These are phyloP conservation scores for Paramarasmius palmivorus DNA, from an alignment of 1,284 basidiomycete species.

Conservation along the genomic window DNA sequence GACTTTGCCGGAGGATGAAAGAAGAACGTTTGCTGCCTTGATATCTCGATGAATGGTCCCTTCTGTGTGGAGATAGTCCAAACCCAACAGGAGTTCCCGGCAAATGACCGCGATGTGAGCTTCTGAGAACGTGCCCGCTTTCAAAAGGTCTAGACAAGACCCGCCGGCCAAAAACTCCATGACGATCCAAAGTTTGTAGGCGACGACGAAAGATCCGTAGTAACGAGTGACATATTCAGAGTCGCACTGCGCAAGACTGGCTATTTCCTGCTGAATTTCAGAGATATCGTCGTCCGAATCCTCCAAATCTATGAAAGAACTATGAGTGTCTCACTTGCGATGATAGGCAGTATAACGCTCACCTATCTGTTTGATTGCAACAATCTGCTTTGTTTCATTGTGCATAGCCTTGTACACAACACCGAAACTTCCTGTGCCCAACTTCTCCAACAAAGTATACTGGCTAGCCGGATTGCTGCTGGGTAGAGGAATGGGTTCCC, in stretches of 20 bases:
- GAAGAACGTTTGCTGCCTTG: slow-evolving; percentile 95
- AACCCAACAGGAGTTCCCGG: slow-evolving; percentile 89
- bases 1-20: slow-evolving; percentile 89
- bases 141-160: slow-evolving; percentile 95
- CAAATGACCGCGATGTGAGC: slow-evolving; percentile 93
- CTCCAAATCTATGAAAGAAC: slow-evolving; percentile 62
- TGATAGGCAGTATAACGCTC: slow-evolving; percentile 15
- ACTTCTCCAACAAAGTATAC: slow-evolving; percentile 92
- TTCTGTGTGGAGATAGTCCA: slow-evolving; percentile 93
- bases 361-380: slow-evolving; percentile 99
- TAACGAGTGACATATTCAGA: slow-evolving; percentile 96
- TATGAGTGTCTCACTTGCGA: background rate
- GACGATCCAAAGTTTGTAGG: slow-evolving; percentile 98
- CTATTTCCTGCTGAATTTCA: slow-evolving; percentile 98
- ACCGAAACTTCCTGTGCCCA: slow-evolving; percentile 97
- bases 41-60: slow-evolving; percentile 98
- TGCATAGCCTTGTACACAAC: slow-evolving; percentile 97
- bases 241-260: slow-evolving; percentile 92
- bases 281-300: slow-evolving; percentile 94
- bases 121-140: slow-evolving; percentile 89
- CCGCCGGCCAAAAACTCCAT: slow-evolving; percentile 99
- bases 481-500: slow-evolving; percentile 68
- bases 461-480: slow-evolving; percentile 82
- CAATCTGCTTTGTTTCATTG: slow-evolving; percentile 90
- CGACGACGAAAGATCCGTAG: slow-evolving; percentile 95